Conservation (phyloP, 768 basidiomycete species). For the Lentinula edodes region DNA sequence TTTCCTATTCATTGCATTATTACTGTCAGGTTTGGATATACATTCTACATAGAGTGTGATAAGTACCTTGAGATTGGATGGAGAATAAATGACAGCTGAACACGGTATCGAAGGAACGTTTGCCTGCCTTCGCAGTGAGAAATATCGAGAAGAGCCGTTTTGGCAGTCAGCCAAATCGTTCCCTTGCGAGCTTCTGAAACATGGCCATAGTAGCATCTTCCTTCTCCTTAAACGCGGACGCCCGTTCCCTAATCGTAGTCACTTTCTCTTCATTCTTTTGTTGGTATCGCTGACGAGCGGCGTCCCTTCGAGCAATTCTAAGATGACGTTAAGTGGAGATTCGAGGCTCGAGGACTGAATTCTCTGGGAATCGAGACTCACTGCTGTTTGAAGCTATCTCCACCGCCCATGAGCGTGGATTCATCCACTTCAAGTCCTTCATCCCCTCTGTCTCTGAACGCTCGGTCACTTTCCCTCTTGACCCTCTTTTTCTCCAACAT, state of each 20-base stretch:
- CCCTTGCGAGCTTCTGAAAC: conserved; percentile 90
- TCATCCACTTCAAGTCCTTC: conserved; percentile 78
- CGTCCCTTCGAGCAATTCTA: conserved; percentile 74
- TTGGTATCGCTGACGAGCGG: conserved; percentile 56
- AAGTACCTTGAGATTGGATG: not conserved
- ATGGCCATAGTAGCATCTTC: conserved; percentile 95
- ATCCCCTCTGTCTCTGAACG: conserved; percentile 74
- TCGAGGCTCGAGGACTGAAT: not conserved
- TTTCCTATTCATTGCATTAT: not conserved
- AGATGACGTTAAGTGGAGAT: not conserved
- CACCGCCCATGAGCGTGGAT: conserved; percentile 73
- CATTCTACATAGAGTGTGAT: not conserved
- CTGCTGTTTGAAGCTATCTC: conserved; percentile 78
- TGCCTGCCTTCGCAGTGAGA: not conserved
- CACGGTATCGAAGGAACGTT: conserved; percentile 1
- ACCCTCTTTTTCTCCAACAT: conserved; percentile 84
- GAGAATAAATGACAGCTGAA: not conserved
- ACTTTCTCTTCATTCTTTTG: conserved; percentile 55
- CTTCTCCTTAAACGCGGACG: conserved; percentile 61
- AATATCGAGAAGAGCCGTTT: not conserved
- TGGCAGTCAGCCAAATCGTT: conserved; percentile 63
- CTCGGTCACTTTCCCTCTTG: conserved; percentile 61
- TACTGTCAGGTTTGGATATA: not conserved
- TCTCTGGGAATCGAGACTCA: conserved; percentile 27
- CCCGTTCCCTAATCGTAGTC: conserved; percentile 54